phyloP scores from a whole-genome alignment of 1,284 basidiomycete genomes.

The Schizopora paradoxa region DNA sequence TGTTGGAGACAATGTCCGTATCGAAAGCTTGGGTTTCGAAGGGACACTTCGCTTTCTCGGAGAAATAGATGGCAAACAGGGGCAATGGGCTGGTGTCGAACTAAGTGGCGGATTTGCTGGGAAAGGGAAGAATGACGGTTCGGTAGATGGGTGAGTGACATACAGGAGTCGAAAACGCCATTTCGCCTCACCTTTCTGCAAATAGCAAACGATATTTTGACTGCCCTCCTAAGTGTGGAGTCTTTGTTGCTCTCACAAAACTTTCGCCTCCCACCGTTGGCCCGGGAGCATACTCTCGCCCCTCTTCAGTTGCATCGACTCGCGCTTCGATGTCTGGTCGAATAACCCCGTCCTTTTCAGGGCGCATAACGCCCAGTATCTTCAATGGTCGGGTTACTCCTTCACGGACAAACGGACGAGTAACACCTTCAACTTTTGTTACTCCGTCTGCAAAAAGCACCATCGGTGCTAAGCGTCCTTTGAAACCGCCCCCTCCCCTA shows the following conservation, averaged over 20 bases:
- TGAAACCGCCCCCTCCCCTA: conserved; percentile 21
- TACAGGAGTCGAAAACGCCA: background rate
- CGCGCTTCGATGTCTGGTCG: conserved; percentile 46
- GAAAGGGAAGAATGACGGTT: conserved; percentile 96
- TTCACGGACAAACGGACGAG: conserved; percentile 27
- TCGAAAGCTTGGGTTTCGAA: conserved; percentile 82
- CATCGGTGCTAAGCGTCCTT: conserved; percentile 24
- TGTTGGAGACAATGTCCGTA: conserved; percentile 76
- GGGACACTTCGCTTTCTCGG: conserved; percentile 78
- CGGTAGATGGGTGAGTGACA: conserved; percentile 83
- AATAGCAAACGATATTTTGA: conserved; percentile 78
- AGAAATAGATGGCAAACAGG: conserved; percentile 79
- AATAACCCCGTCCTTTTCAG: conserved; percentile 42
- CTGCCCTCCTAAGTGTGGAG: conserved; percentile 82
- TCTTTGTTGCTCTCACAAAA: conserved; percentile 83
- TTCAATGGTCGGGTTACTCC: conserved; percentile 43
- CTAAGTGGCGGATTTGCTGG: conserved; percentile 80
- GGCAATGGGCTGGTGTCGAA: conserved; percentile 89
- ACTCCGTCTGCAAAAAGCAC: conserved; percentile 31
- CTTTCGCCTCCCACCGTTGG: conserved; percentile 73
- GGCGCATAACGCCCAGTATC: conserved; percentile 26
- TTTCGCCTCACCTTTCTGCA: conserved; percentile 1
- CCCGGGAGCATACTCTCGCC: conserved; percentile 47
- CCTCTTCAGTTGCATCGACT: conserved; percentile 77
- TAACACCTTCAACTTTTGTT: conserved; percentile 25